Evolutionary conservation across 225 moss, liverwort and hornwort genomes (phyloP).

Genomic region (Marchantia paleacea): DNA sequence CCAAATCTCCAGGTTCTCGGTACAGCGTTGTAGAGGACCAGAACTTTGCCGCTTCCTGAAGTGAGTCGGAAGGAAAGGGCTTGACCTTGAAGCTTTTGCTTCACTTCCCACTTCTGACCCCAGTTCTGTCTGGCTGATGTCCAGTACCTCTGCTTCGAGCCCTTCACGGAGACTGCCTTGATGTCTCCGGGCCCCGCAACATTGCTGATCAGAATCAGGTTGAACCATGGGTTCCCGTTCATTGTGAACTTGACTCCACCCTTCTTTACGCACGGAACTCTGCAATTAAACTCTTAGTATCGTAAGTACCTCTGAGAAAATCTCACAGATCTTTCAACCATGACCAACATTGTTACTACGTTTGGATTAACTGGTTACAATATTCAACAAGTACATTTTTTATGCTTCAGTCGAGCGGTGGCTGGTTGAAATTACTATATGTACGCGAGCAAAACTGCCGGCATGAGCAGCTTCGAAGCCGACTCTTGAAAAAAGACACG

Average conservation of each 20-base stretch:
- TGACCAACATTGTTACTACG: no score
- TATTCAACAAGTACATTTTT: no score
- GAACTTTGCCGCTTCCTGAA: constrained; percentile 13
- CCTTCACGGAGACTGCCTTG: not conserved
- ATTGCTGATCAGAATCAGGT: constrained; percentile 17
- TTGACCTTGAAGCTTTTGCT: not conserved
- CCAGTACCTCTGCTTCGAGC: not conserved
- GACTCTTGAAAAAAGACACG: no score
- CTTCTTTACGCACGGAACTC: constrained; percentile 16
- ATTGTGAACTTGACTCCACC: constrained; percentile 15
- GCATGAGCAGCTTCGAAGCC: no score
- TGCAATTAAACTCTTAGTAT: not conserved
- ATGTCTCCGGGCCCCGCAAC: constrained; percentile 22
- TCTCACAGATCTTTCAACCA: no score
- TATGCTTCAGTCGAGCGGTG: no score
- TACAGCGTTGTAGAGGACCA: constrained; percentile 13
- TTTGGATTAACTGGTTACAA: no score
- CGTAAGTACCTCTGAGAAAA: no score
- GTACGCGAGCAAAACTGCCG: no score
- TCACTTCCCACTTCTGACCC: constrained; percentile 21
- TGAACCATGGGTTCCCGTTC: constrained; percentile 20
- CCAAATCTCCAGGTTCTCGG: constrained; percentile 12
- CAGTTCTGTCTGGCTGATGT: constrained; percentile 3
- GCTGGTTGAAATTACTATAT: no score
- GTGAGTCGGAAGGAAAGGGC: constrained; percentile 20